phyloP scores from a whole-genome alignment of 2,329 filamentous ascomycete genomes.

The Fusarium praegraminearum region DNA sequence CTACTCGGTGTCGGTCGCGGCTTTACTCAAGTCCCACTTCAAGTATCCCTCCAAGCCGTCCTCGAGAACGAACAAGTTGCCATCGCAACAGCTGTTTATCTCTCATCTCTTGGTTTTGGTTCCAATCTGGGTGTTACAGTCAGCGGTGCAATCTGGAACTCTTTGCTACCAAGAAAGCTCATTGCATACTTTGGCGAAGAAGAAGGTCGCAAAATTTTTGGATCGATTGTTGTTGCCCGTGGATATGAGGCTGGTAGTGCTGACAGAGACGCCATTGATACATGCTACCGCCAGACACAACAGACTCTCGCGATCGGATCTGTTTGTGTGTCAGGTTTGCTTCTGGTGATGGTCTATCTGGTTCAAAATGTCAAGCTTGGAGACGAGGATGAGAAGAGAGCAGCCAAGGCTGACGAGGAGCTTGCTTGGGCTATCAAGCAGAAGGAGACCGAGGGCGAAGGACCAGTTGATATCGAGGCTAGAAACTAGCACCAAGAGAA shows the following conservation, averaged over 20 bases:
- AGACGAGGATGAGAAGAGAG: constrained; percentile 31
- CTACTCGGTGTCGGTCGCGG: constrained; percentile 36
- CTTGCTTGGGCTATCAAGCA: constrained; percentile 37
- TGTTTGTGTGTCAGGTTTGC: constrained; percentile 17
- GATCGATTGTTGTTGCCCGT: constrained; percentile 29
- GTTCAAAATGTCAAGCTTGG: constrained; percentile 25
- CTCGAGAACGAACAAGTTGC: constrained; percentile 30
- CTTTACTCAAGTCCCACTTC: constrained; percentile 18
- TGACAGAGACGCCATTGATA: constrained; percentile 18
- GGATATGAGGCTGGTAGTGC: constrained; percentile 15
- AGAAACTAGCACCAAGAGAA: not conserved
- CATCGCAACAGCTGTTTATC: constrained; percentile 32
- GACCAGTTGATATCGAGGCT: not conserved
- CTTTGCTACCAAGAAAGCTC: constrained; percentile 25
- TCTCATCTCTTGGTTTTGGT: constrained; percentile 28
- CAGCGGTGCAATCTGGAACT: constrained; percentile 40
- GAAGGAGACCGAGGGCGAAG: not conserved
- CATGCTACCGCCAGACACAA: constrained; percentile 31
- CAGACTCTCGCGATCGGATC: constrained; percentile 36
- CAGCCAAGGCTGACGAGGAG: constrained; percentile 29
- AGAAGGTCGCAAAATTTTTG: constrained; percentile 26
- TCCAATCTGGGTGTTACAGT: constrained; percentile 34
- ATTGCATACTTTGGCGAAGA: constrained; percentile 14
- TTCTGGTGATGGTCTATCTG: constrained; percentile 14
- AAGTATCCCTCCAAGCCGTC: constrained; percentile 27